phyloP scores from a whole-genome alignment of 495 filamentous ascomycete species.

The Paragyromitra xinjiangensis region DNA sequence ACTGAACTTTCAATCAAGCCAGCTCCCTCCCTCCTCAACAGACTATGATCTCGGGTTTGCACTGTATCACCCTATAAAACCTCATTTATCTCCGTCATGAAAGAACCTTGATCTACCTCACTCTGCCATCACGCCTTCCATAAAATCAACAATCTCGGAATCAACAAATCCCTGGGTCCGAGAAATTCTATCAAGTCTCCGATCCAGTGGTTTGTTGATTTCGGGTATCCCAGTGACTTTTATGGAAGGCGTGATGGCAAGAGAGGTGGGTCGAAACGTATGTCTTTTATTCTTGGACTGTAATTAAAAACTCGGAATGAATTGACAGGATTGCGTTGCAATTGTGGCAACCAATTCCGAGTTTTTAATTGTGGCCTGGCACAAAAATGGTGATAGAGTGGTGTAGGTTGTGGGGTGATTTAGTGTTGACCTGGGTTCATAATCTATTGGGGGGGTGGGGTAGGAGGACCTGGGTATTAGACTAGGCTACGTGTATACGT shows the following conservation, averaged over 20 bases:
- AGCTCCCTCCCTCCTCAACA: neutral
- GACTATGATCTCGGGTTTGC: neutral
- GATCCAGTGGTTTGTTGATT: neutral
- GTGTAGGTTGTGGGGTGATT: too few relatives aligned
- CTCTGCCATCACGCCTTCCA: neutral
- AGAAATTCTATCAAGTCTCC: neutral
- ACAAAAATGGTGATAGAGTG: too few relatives aligned
- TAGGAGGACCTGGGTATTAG: too few relatives aligned
- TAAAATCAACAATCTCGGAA: neutral
- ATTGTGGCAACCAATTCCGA: neutral
- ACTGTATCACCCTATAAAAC: neutral
- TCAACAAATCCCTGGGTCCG: neutral
- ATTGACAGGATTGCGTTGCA: neutral
- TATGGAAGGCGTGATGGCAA: neutral
- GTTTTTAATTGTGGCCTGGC: neutral
- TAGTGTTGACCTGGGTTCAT: too few relatives aligned
- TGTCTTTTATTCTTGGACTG: neutral
- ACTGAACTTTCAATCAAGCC: neutral
- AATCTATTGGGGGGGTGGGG: too few relatives aligned
- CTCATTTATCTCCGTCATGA: neutral
- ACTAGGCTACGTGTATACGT: too few relatives aligned
- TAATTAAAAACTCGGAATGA: neutral
- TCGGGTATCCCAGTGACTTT: neutral
- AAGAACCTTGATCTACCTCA: neutral
- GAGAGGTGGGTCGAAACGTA: neutral